Percentiles rank a stretch among this genome's conserved stretches.
Conservation (phyloP, 805 yeast genomes). For the Starmerella lactis-condensi region DNA sequence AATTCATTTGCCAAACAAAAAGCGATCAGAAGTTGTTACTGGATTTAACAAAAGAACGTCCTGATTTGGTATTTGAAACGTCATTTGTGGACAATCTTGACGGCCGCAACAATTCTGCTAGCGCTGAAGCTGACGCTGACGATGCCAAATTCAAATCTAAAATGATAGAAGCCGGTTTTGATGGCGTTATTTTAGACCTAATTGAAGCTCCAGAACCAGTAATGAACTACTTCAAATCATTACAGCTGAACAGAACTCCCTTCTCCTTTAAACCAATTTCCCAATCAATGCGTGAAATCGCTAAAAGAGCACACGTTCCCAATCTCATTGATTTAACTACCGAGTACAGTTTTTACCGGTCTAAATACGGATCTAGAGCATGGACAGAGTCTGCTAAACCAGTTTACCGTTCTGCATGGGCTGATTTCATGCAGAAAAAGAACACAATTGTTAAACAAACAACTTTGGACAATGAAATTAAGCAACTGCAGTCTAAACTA, state of each 20-base stretch:
- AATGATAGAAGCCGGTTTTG: slow-evolving; percentile 44
- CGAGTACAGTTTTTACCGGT: slow-evolving; percentile 1
- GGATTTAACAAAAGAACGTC: not conserved
- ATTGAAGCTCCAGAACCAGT: slow-evolving; percentile 58
- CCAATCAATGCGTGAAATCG: not conserved
- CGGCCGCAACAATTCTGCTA: too few species aligned
- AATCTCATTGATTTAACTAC: slow-evolving; percentile 1
- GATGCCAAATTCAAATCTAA: slow-evolving; percentile 24
- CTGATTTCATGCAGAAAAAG: slow-evolving; percentile 4
- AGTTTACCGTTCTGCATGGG: slow-evolving; percentile 1
- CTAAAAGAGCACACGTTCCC: not conserved
- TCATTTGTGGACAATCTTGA: too few species aligned
- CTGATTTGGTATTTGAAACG: slow-evolving; percentile 15
- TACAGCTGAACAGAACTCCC: slow-evolving; percentile 36
- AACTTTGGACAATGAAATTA: too few species aligned
- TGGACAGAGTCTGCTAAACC: slow-evolving; percentile 2
- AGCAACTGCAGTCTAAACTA: too few species aligned
- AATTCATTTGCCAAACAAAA: slow-evolving; percentile 43
- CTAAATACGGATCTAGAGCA: slow-evolving; percentile 6
- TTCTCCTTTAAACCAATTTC: slow-evolving; percentile 31
- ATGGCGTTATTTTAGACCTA: slow-evolving; percentile 57
- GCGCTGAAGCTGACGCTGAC: slow-evolving; percentile 31
- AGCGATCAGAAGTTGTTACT: slow-evolving; percentile 27
- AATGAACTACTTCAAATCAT: slow-evolving; percentile 22
- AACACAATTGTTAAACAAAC: too few species aligned